A percentile compares a stretch with the other conserved stretches of the same genome.
These are phyloP conservation scores for Penicillium egyptiacum DNA, from an alignment of 495 filamentous ascomycete species.

Conservation along the genomic window DNA sequence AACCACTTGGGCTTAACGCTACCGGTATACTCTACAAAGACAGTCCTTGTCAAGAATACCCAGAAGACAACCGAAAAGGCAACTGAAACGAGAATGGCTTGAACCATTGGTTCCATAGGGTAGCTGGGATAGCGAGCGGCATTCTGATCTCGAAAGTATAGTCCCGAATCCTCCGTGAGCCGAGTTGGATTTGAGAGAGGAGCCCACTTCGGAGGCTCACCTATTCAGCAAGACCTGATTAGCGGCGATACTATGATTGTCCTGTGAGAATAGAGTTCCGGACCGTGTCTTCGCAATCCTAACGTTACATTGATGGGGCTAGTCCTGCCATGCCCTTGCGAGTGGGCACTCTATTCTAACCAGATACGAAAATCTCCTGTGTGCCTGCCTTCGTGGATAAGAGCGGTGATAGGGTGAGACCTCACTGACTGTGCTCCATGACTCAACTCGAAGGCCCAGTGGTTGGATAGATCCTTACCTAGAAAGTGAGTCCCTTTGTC, in stretches of 20 bases:
- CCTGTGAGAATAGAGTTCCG: constrained; percentile 1
- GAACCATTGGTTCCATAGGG: too few relatives aligned
- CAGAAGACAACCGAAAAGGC: too few relatives aligned
- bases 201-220: too few relatives aligned
- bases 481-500: constrained; percentile 17
- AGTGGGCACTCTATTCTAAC: constrained; percentile 15
- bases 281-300: constrained; percentile 15
- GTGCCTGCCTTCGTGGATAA: constrained; percentile 16
- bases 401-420: constrained; percentile 13
- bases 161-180: too few relatives aligned
- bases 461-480: constrained; percentile 19
- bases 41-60: too few relatives aligned
- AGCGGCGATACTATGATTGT: constrained; percentile 1
- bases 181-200: too few relatives aligned
- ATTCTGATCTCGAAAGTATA: too few relatives aligned
- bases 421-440: constrained; percentile 10
- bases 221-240: too few relatives aligned
- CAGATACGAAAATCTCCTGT: constrained; percentile 10
- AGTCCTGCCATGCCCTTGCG: constrained; percentile 16
- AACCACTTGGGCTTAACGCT: too few relatives aligned
- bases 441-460: constrained; percentile 14
- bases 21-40: too few relatives aligned
- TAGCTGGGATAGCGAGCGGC: too few relatives aligned
- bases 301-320: constrained; percentile 14
- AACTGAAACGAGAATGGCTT: too few relatives aligned